phyloP scores from a whole-genome alignment of 805 yeast species.

The Lipomyces orientalis region DNA sequence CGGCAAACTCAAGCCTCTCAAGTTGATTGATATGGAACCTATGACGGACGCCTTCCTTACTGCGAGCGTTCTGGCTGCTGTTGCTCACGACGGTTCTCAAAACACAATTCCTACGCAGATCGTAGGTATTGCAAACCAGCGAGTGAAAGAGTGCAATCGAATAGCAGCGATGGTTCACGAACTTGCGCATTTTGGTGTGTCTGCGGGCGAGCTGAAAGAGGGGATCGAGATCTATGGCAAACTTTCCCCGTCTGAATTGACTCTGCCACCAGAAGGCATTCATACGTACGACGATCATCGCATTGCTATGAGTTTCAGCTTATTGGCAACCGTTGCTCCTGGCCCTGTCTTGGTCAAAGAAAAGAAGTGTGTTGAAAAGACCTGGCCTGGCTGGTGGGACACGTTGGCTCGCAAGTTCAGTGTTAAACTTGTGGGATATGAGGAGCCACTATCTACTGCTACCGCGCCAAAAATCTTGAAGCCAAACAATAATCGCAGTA shows the following conservation, averaged over 20 bases:
- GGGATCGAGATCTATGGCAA: conserved; percentile 86
- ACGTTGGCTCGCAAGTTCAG: conserved; percentile 71
- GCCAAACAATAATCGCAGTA: conserved; percentile 33
- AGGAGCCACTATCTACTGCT: conserved; percentile 10
- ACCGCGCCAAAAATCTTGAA: conserved; percentile 20
- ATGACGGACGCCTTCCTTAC: conserved; percentile 99
- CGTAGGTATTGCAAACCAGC: conserved; percentile 95
- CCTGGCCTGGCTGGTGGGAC: conserved; percentile 99
- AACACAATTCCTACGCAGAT: conserved; percentile 67
- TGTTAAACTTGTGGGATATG: conserved; percentile 69
- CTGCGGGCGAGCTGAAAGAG: conserved; percentile 83
- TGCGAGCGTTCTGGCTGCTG: conserved; percentile 96
- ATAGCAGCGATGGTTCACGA: conserved; percentile 92
- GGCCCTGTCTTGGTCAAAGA: conserved; percentile 77
- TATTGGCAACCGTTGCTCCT: conserved; percentile 74
- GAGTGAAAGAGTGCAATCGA: conserved; percentile 96
- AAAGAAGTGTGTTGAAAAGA: conserved; percentile 91
- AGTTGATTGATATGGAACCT: conserved; percentile 94
- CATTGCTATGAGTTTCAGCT: conserved; percentile 96
- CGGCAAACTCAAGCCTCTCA: conserved; percentile 71
- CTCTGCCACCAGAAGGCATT: conserved; percentile 68
- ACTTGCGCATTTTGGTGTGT: conserved; percentile 88
- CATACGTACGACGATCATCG: conserved; percentile 93
- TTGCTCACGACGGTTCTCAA: conserved; percentile 57
- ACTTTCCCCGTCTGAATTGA: conserved; percentile 51